Evolutionary conservation across 1,284 basidiomycete genomes (phyloP), one percentile per base, ranked within the genome.

Genomic region (Puccinia novopanici): DNA sequence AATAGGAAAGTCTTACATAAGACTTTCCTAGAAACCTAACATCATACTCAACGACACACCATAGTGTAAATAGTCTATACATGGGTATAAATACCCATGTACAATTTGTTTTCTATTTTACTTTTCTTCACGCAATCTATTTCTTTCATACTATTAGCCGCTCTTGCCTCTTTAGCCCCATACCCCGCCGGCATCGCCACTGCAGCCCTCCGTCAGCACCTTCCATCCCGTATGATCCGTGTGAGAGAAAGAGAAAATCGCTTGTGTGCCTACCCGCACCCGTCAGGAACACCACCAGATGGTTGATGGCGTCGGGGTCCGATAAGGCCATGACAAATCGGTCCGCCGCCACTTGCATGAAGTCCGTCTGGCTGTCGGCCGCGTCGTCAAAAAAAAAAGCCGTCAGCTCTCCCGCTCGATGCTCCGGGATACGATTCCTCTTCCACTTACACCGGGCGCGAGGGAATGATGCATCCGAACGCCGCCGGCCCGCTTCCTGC

Each of bases 101-200:
- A n/a, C n/a, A n/a, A n/a, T n/a, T n/a, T n/a, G n/a, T n/a, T n/a
- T n/a, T n/a, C n/a, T n/a, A n/a, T n/a, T n/a, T n/a, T n/a, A n/a
- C n/a, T n/a, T n/a, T n/a, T n/a, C n/a, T n/a, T n/a, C n/a, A n/a
- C n/a, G n/a, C n/a, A n/a, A n/a, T n/a, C n/a, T n/a, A n/a, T n/a
- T n/a, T n/a, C n/a, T n/a, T n/a, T n/a, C n/a, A n/a, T n/a, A n/a
- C n/a, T n/a, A n/a, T n/a, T n/a, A n/a, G n/a, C n/a, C n/a, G n/a
- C n/a, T n/a, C n/a, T n/a, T n/a, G n/a, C n/a, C n/a, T n/a, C n/a
- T n/a, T n/a, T n/a, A n/a, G n/a, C n/a, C n/a, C n/a, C n/a, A 85
- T 91, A 95, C 5, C 93, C 93, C 37, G 93, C 91, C 0, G 94
- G 94, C 83, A 96, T 95, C 0, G 93, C 91, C 0, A 93, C 92